Base-by-base conservation (phyloP, 2,329 filamentous ascomycete genomes). In the Gremmenia infestans region DNA sequence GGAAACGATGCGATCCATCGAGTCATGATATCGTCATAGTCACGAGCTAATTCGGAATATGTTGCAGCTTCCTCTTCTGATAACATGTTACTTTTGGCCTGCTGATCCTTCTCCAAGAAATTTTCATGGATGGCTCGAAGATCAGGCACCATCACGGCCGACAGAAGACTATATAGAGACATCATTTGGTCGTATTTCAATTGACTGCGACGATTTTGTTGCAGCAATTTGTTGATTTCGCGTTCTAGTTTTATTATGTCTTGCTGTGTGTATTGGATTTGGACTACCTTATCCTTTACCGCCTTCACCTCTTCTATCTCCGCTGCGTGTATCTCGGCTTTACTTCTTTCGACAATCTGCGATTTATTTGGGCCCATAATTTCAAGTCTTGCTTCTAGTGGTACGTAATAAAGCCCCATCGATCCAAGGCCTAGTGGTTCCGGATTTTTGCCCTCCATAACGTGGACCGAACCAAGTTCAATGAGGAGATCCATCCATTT, bases 61-160 rank as follows among this genome's bases (percentile, higher is more conserved):
- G 48, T n/a, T 17, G 8, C 17, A 32, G 23, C 28, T 25, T 52
- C 14, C 19, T 50, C 32, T 14, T 22, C 14, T 14, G 43, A 19
- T 9, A 47, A n/a, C 5, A 7, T 7, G 7, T 14, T 4, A 51
- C 19, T 55, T 54, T 45, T 55, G 8, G 55, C 46, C 8, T n/a
- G 45, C 11, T 7, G 14, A 36, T 60, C 58, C 4, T 54, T 28
- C 4, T 12, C 23, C 17, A n/a, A 42, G 5, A 57, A 50, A 11
- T 53, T 28, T 5, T 42, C 28, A 11, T 60, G 52, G 5, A 50
- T 43, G 3, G 28, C 17, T 9, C 17, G 35, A 4, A 60, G 22
- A 14, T 35, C 35, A 19, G n/a, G 5, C 4, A 50, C 52, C 55
- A 60, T 53, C 9, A 60, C 42, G 6, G 42, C 11, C 19, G 42